Base-by-base conservation (phyloP, 768 basidiomycete species). In the Pisolithus orientalis region DNA sequence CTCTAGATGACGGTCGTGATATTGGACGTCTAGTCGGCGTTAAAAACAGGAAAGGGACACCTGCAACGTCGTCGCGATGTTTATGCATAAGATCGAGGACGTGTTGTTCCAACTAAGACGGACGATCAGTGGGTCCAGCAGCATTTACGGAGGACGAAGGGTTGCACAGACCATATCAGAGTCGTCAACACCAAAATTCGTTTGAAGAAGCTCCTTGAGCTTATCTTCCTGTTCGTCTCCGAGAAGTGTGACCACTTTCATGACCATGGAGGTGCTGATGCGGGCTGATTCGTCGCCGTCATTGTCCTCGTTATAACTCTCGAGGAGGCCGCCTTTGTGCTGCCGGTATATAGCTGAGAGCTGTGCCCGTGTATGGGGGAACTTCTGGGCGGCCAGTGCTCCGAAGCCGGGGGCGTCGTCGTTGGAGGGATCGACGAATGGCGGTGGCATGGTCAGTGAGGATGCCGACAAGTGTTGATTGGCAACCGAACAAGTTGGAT, bases 1-100 rank as follows among this genome's bases (percentile, higher is more conserved):
- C 83, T 53, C 89, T 78, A 44, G 89, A 91, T 37, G 87, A 89
- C 14, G 88, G 87, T 9, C 88, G 81, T 10, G 88, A 90, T 4
- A 47, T 37, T 29, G 88, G 89, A 17, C 88, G 81, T 54, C 85
- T 78, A 31, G 84, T 87, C 21, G 87, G 86, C 5, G 87, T 91
- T 46, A 92, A 74, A 70, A 86, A 89, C 51, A 90, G 72, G 65
- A 92, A 92, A 0, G 89, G 88, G 6, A 90, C 85, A 17, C 87
- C 86, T 11, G 85, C 82, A 39, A 86, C 72, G 72, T 90, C 85
- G 77, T 95, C 93, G 55, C 83, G 78, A 67, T 94, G 90, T 70
- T 89, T 87, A 72, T 97, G 94, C 94, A 97, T 96, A 56, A 96
- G 79, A 64, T 95, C 92, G 17, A 97, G 75, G 53, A 94, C 90